Base-by-base conservation (phyloP, 1,284 basidiomycete genomes). In the Cutaneotrichosporon spelunceum region DNA sequence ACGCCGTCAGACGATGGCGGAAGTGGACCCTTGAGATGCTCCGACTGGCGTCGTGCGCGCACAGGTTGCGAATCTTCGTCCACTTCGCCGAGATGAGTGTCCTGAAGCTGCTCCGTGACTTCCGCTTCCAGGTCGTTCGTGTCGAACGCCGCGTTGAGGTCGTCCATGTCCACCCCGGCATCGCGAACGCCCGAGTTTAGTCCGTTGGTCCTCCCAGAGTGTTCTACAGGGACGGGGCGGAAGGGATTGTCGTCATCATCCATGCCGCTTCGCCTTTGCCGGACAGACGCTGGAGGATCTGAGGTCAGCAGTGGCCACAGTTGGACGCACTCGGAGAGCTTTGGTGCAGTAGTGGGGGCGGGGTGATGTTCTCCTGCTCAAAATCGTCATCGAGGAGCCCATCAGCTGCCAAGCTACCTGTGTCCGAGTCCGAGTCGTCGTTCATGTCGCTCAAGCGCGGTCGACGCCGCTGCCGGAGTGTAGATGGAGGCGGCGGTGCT, bases 381-480 rank as follows among this genome's bases (percentile, higher is more conserved):
- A 70, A 68, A 54, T 68, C 70, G 56, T 72, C 70, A 16, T 50
- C 63, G 26, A 70, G 47, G 79, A 73, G 83, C 82, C 85, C 82
- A 78, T 82, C 82, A 59, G 83, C 82, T 29, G 84, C 86, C 29
- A 89, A 21, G 39, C 42, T 67, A 33, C 87, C 86, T 86, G 76
- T 68, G 69, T 75, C 54, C 66, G 74, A 29, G 76, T 74, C 49
- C 77, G 80, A 63, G 78, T 81, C 71, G 8, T 50, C 14, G 72
- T 63, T 67, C 26, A 73, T 48, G 47, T 70, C 65, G 36, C 64
- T 69, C 60, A 72, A 62, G 33, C 64, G 44, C 1, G 56, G 9
- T 10, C 56, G 48, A 36, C 45, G 36, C 29, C 52, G 21, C 34
- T 42, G 33, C 30, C 55, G 14, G 44, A 33, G 8, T 1, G 57